Conservation (phyloP, 257 asterid species). For the Linderniella brevidens region DNA sequence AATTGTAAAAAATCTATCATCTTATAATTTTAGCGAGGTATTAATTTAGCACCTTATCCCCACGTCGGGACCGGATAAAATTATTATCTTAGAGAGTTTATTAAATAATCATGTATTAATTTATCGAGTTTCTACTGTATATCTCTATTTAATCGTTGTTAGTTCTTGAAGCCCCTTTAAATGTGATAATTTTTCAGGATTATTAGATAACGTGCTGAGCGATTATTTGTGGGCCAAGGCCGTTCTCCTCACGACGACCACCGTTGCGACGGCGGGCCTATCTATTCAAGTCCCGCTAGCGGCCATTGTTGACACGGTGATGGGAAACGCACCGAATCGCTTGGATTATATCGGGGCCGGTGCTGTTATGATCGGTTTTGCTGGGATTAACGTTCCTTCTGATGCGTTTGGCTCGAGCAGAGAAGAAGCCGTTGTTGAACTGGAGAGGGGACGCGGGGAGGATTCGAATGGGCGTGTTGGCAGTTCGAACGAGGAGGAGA, state of each 20-base stretch:
- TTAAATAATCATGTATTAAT: too few species aligned
- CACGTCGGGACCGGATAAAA: too few species aligned
- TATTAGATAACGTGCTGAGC: slow-evolving; percentile 84
- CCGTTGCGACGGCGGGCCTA: slow-evolving; percentile 97
- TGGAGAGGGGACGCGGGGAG: slow-evolving; percentile 17
- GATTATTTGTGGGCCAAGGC: slow-evolving; percentile 98
- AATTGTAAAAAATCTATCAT: too few species aligned
- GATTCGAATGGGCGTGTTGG: too few species aligned
- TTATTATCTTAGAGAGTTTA: too few species aligned
- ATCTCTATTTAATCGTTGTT: too few species aligned
- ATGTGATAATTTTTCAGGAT: slow-evolving; percentile 28
- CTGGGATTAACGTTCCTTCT: slow-evolving; percentile 64
- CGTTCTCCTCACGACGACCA: slow-evolving; percentile 75
- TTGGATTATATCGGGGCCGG: slow-evolving; percentile 66
- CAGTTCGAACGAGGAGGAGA: too few species aligned
- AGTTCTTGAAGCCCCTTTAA: too few species aligned
- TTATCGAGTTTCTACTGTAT: too few species aligned
- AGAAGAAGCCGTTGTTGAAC: slow-evolving; percentile 28
- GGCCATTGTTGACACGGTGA: slow-evolving; percentile 64
- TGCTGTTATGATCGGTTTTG: slow-evolving; percentile 70
- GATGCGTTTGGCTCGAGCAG: slow-evolving; percentile 19
- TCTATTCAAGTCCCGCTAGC: slow-evolving; percentile 92
- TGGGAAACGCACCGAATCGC: slow-evolving; percentile 50
- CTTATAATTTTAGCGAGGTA: too few species aligned
- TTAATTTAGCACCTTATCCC: too few species aligned